These are phyloP conservation scores for Trebouxia sp. DNA, from an alignment of 139 green algal species.

Conservation along the genomic window DNA sequence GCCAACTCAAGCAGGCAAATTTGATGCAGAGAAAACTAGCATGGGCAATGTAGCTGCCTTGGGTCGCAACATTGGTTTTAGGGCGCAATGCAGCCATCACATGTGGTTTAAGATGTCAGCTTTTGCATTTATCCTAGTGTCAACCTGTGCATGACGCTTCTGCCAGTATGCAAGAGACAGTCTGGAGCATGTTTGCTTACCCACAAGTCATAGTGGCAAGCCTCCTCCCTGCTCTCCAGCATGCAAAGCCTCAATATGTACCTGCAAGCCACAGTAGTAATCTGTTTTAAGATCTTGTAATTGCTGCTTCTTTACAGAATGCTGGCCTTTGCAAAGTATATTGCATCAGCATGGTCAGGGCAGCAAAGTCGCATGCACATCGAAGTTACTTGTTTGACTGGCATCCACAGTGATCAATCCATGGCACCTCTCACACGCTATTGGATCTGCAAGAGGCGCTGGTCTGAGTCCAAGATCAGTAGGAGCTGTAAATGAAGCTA, in stretches of 20 bases:
- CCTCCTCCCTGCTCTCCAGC: slow-evolving; percentile 18
- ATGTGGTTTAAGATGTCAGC: not conserved
- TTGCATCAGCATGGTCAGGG: not conserved
- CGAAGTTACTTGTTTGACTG: not conserved
- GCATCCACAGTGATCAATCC: not conserved
- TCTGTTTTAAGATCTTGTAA: not conserved
- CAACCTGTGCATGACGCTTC: not conserved
- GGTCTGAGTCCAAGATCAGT: too few species aligned
- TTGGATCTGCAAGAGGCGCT: too few species aligned
- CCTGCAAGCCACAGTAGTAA: not conserved
- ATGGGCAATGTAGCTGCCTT: too few species aligned
- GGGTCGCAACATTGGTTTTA: too few species aligned
- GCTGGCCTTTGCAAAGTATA: not conserved
- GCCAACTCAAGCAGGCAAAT: too few species aligned
- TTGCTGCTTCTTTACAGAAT: not conserved
- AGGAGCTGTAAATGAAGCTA: too few species aligned
- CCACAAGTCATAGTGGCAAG: not conserved
- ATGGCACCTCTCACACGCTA: not conserved
- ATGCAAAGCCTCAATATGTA: slow-evolving; percentile 12
- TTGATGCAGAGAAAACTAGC: too few species aligned
- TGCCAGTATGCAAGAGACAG: not conserved
- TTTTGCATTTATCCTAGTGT: not conserved
- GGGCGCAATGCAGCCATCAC: too few species aligned
- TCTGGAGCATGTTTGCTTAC: not conserved
- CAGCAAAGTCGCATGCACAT: too few species aligned